Evolutionary conservation across 805 yeast species (phyloP).

Genomic region (Pichia nanzhaoensis): DNA sequence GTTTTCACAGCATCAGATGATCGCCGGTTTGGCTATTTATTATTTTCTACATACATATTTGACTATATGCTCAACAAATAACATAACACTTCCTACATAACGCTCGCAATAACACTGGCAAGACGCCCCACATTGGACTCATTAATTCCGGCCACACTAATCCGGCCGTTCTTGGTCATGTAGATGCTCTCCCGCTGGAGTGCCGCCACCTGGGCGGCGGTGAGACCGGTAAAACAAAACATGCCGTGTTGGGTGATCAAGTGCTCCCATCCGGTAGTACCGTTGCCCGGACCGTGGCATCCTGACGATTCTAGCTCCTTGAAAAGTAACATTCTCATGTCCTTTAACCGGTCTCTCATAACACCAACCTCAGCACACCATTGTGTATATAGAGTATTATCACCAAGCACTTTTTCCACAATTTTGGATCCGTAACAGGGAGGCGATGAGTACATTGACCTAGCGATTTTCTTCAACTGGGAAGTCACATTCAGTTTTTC

Average conservation of each 20-base stretch:
- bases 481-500: constrained; percentile 47
- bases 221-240: constrained; percentile 89
- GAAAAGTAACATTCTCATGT: constrained; percentile 61
- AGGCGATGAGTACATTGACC: constrained; percentile 89
- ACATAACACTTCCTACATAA: background rate
- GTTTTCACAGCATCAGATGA: too few relatives aligned
- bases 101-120: background rate
- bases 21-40: too few relatives aligned
- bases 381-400: constrained; percentile 50
- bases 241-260: constrained; percentile 87
- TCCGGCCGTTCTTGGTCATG: constrained; percentile 85
- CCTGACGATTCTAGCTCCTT: constrained; percentile 39
- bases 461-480: constrained; percentile 70
- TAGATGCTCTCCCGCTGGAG: constrained; percentile 69
- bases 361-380: constrained; percentile 78
- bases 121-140: constrained; percentile 64
- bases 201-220: constrained; percentile 59
- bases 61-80: too few relatives aligned
- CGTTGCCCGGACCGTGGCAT: constrained; percentile 27
- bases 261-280: constrained; percentile 76
- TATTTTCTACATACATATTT: too few relatives aligned
- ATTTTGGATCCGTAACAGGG: constrained; percentile 92
- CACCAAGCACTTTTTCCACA: constrained; percentile 68
- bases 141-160: constrained; percentile 86
- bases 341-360: constrained; percentile 74